These are phyloP conservation scores for Eremothecium sinecaudum DNA, from an alignment of 1,139 yeast genomes.

Conservation along the genomic window DNA sequence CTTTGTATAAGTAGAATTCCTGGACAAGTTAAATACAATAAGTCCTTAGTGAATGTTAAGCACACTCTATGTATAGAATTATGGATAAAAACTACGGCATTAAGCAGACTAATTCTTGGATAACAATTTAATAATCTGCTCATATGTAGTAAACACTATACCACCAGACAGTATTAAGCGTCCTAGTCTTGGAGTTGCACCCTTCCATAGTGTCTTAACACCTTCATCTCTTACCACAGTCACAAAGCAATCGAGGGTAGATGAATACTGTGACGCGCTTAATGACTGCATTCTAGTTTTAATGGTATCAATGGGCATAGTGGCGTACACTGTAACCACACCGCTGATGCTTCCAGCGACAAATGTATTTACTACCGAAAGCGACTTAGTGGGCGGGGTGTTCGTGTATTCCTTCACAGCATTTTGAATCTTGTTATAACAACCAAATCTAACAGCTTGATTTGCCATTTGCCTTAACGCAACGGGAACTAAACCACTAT, in stretches of 20 bases:
- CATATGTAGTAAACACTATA: conserved; percentile 89
- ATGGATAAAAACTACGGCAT: no score
- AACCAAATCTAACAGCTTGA: conserved; percentile 88
- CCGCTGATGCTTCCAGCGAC: conserved; percentile 92
- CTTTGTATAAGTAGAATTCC: no score
- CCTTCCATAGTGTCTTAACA: conserved; percentile 90
- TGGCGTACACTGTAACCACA: conserved; percentile 81
- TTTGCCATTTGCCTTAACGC: conserved; percentile 93
- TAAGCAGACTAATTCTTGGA: conserved; percentile 9
- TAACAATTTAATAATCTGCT: conserved; percentile 64
- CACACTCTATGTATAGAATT: no score
- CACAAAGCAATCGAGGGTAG: conserved; percentile 74
- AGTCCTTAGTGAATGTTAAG: no score
- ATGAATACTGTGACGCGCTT: conserved; percentile 63
- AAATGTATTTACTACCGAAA: conserved; percentile 73
- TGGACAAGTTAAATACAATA: no score
- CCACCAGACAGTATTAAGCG: conserved; percentile 90
- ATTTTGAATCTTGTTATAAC: conserved; percentile 81
- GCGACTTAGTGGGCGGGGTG: conserved; percentile 59
- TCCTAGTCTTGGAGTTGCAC: conserved; percentile 94
- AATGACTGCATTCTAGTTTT: conserved; percentile 96
- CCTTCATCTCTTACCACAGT: conserved; percentile 83
- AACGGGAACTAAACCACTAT: conserved; percentile 86
- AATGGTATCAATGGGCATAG: conserved; percentile 97
- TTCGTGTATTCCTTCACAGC: conserved; percentile 64